phyloP scores from a whole-genome alignment of 495 filamentous ascomycete genomes.

The Pyrenopolyporus hunteri region DNA sequence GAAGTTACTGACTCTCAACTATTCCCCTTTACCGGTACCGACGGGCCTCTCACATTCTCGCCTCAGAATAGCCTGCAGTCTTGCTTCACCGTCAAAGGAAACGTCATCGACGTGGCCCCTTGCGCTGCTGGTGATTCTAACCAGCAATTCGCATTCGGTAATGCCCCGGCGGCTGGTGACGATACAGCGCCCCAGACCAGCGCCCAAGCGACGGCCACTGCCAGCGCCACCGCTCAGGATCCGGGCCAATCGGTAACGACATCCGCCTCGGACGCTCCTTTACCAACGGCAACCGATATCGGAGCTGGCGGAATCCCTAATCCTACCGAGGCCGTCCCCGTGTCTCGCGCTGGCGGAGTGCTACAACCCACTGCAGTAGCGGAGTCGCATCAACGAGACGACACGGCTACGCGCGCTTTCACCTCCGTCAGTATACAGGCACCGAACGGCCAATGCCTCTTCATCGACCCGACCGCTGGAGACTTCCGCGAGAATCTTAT shows the following conservation, averaged over 20 bases:
- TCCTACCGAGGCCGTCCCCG: constrained; percentile 55
- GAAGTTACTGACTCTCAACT: constrained; percentile 57
- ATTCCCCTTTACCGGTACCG: constrained; percentile 52
- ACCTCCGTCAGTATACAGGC: constrained; percentile 53
- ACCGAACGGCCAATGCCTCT: constrained; percentile 58
- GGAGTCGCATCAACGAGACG: constrained; percentile 53
- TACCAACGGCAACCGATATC: constrained; percentile 3
- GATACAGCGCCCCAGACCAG: constrained; percentile 1
- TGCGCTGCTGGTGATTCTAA: constrained; percentile 50
- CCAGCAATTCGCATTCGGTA: constrained; percentile 57
- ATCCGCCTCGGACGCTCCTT: constrained; percentile 8
- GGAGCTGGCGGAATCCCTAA: constrained; percentile 44
- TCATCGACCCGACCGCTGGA: constrained; percentile 59
- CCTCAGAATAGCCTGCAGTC: constrained; percentile 51
- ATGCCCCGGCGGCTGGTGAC: constrained; percentile 20
- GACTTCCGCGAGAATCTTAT: constrained; percentile 64
- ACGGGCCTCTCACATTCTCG: constrained; percentile 49
- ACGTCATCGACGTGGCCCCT: constrained; percentile 51
- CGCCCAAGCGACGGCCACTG: not conserved
- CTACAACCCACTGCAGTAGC: constrained; percentile 57
- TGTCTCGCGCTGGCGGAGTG: constrained; percentile 56
- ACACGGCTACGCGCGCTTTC: constrained; percentile 56
- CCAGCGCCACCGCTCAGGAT: constrained; percentile 2
- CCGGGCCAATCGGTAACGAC: constrained; percentile 7
- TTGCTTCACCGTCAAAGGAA: constrained; percentile 54